phyloP scores from a whole-genome alignment of 805 yeast species.

The Metschnikowia borealis region DNA sequence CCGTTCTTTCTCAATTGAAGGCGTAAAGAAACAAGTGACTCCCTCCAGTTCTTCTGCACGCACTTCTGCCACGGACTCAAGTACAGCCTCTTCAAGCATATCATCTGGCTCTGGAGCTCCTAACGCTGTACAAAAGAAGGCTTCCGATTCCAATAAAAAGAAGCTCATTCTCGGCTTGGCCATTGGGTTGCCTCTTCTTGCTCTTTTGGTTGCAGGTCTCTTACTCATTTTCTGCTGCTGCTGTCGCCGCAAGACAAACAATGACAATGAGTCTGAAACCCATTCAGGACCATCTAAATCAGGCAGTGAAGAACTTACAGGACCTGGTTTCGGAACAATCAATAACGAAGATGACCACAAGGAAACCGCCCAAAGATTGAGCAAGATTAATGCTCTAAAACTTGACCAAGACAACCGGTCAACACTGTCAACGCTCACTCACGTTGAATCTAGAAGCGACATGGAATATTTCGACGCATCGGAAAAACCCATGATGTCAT shows the following conservation, averaged over 20 bases:
- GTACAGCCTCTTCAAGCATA: slow-evolving; percentile 25
- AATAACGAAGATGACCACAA: slow-evolving; percentile 23
- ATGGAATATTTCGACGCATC: slow-evolving; percentile 29
- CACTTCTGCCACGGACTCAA: slow-evolving; percentile 22
- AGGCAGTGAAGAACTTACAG: slow-evolving; percentile 18
- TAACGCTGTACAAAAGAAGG: slow-evolving; percentile 5
- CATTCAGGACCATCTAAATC: slow-evolving; percentile 11
- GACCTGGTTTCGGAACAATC: slow-evolving; percentile 34
- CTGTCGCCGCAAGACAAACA: slow-evolving; percentile 36
- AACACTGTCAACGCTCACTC: slow-evolving; percentile 49
- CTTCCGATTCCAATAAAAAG: slow-evolving; percentile 35
- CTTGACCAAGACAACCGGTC: slow-evolving; percentile 38
- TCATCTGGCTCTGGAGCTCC: slow-evolving; percentile 27
- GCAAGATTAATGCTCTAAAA: slow-evolving; percentile 49
- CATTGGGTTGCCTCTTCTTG: slow-evolving; percentile 69
- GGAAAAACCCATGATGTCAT: slow-evolving; percentile 39
- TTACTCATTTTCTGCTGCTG: slow-evolving; percentile 55
- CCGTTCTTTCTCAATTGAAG: slow-evolving; percentile 49
- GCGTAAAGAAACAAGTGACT: slow-evolving; percentile 28
- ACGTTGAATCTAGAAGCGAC: slow-evolving; percentile 38
- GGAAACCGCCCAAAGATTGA: slow-evolving; percentile 37
- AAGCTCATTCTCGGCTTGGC: slow-evolving; percentile 87
- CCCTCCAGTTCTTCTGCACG: slow-evolving; percentile 26
- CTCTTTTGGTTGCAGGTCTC: slow-evolving; percentile 44
- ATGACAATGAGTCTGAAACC: slow-evolving; percentile 11